Evolutionary conservation across 1,284 basidiomycete species (phyloP).

Genomic region (Phylloporus sp.): DNA sequence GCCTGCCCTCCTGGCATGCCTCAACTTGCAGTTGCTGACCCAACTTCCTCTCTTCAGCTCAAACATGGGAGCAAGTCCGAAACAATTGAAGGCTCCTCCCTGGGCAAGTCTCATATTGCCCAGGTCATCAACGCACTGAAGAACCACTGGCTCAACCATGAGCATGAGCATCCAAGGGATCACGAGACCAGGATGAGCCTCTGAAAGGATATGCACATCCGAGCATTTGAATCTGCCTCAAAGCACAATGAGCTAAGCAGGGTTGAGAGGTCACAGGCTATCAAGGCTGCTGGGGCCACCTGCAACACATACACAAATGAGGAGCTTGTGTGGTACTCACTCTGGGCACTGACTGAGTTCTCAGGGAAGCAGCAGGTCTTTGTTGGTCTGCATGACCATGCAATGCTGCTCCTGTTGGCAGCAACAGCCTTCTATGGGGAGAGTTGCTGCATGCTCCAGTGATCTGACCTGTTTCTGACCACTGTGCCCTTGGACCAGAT

Average conservation of each 20-base stretch:
- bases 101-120: slow-evolving; percentile 17
- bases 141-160: slow-evolving; percentile 10
- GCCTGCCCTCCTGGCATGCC: background rate
- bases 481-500: slow-evolving; percentile 4
- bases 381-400: slow-evolving; percentile 24
- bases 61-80: slow-evolving; percentile 10
- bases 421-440: background rate
- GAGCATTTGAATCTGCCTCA: slow-evolving; percentile 12
- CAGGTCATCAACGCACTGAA: slow-evolving; percentile 22
- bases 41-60: background rate
- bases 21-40: background rate
- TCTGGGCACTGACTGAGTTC: slow-evolving; percentile 12
- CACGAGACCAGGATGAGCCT: slow-evolving; percentile 13
- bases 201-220: slow-evolving; percentile 10
- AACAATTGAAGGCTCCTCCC: slow-evolving; percentile 7
- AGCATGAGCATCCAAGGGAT: slow-evolving; percentile 11
- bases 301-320: slow-evolving; percentile 22
- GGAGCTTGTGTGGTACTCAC: slow-evolving; percentile 14
- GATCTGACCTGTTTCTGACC: background rate
- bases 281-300: slow-evolving; percentile 26
- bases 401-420: background rate
- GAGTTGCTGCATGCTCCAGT: background rate
- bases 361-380: slow-evolving; percentile 1
- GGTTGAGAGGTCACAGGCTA: slow-evolving; percentile 13
- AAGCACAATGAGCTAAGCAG: slow-evolving; percentile 21